Percentiles rank a stretch among this genome's conserved stretches.
These are phyloP conservation scores for Leishmania mexicana DNA, from an alignment of 208 protist genomes.

Conservation along the genomic window DNA sequence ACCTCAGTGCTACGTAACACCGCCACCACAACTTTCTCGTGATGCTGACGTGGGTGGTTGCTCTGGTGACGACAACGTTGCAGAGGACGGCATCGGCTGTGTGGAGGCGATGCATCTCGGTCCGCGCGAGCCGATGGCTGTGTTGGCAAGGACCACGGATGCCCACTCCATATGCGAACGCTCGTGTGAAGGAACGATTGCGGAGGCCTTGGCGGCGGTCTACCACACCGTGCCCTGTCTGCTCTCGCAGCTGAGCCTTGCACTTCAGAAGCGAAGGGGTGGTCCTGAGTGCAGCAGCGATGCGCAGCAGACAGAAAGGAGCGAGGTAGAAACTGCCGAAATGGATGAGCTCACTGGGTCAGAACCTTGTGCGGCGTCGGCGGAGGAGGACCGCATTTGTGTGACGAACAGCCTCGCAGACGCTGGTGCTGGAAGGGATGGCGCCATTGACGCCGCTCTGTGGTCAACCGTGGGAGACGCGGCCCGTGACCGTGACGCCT, in stretches of 20 bases:
- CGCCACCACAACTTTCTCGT: not conserved
- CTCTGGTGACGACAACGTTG: not conserved
- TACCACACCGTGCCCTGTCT: slow-evolving; percentile 9
- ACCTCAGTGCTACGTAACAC: not conserved
- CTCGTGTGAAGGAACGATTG: not conserved
- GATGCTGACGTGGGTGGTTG: not conserved
- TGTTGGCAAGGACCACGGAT: not conserved
- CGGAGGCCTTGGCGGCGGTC: not conserved
- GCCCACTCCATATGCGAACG: not conserved
- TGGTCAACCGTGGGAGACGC: not conserved
- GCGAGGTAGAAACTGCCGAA: not conserved
- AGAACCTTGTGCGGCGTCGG: not conserved
- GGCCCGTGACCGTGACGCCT: not conserved
- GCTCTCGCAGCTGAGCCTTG: slow-evolving; percentile 5
- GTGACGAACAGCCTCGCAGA: not conserved
- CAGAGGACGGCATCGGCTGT: not conserved
- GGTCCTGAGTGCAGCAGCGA: not conserved
- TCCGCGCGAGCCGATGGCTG: not conserved
- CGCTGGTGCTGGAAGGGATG: not conserved
- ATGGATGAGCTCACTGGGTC: too few species aligned
- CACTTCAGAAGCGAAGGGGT: not conserved
- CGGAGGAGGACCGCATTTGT: not conserved
- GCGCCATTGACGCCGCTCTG: not conserved
- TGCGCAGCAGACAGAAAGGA: not conserved
- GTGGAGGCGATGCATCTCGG: not conserved